These are phyloP conservation scores for Monosporascus sp. DNA, from an alignment of 2,329 filamentous ascomycete species.

Conservation along the genomic window DNA sequence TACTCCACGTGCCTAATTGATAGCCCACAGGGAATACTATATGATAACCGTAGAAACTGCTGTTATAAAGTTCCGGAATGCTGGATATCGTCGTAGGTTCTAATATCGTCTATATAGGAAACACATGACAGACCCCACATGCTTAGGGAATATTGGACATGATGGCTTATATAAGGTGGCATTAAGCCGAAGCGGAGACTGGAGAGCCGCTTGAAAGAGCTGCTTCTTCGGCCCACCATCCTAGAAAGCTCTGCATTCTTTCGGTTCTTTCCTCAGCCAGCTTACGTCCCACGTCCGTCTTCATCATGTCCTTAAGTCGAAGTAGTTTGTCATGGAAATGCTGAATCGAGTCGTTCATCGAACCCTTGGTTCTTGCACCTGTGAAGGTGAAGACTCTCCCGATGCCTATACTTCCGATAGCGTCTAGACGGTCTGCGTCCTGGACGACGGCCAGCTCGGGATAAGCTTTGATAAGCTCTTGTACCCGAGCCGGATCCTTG, in stretches of 20 bases:
- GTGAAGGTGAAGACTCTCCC: slow-evolving; percentile 73
- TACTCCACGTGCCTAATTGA: too few relatives aligned
- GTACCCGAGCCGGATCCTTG: slow-evolving; percentile 56
- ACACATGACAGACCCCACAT: too few relatives aligned
- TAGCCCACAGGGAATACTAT: too few relatives aligned
- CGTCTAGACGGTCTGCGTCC: slow-evolving; percentile 89
- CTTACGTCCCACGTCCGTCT: slow-evolving; percentile 50
- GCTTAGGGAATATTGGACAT: too few relatives aligned
- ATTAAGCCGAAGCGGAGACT: background rate
- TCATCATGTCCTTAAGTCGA: slow-evolving; percentile 59
- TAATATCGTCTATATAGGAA: too few relatives aligned
- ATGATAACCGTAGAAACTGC: too few relatives aligned
- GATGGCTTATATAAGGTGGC: too few relatives aligned
- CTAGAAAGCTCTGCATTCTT: slow-evolving; percentile 46
- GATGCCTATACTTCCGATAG: slow-evolving; percentile 81
- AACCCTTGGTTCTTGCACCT: slow-evolving; percentile 51
- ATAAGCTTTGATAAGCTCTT: slow-evolving; percentile 54
- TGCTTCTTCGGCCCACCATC: slow-evolving; percentile 55
- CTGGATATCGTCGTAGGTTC: too few relatives aligned
- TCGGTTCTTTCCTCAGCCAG: slow-evolving; percentile 50
- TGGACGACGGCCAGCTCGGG: slow-evolving; percentile 83
- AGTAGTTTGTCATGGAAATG: slow-evolving; percentile 77
- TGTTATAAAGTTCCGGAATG: too few relatives aligned
- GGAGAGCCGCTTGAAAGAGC: slow-evolving; percentile 15
- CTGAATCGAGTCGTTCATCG: slow-evolving; percentile 60